Evolutionary conservation across 2,329 filamentous ascomycete species (phyloP), one percentile per base, ranked within the genome.

Genomic region (Colletotrichum sp.): DNA sequence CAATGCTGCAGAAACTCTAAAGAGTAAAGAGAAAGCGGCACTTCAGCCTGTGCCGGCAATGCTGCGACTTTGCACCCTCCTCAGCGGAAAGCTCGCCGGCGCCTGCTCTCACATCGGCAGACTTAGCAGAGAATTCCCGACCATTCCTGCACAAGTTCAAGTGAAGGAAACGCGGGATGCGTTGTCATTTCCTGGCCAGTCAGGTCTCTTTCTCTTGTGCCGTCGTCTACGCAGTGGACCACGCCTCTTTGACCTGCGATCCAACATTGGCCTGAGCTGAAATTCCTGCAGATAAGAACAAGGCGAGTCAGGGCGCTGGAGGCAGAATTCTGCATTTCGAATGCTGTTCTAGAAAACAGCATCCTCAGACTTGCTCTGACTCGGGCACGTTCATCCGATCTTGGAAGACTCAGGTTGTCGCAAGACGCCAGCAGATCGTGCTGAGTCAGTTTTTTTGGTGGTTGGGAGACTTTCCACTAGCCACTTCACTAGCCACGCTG

Each of bases 331-430:
- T 60, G 36, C 30, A 18, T 18, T 60, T 60, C 68, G 26, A 22
- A 36, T 22, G 39, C 18, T 44, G 30, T 68, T 68, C 68, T 36
- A 65, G 72, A 71, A 59, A 34, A 63, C 7, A 26, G 18, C 32
- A 63, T 34, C n/a, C 57, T 70, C 57, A 48, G 67, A 70, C 68
- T 63, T 16, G 68, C 68, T 70, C 34, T 73, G 59, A 69, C 70
- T 65, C 64, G 48, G 73, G 48, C 34, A 36, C 57, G 44, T 75
- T 73, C 70, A 48, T 75, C 73, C 34, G 48, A 67, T 75, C 70
- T 75, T 44, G 26, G 28, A 32, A 57, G 28, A 72, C 7, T 22
- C 52, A 52, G 32, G 39, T 39, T 62, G 69, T 63, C 69, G 64
- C 62, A 75, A 73, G 57, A 68, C 26, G 36, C 32, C 32, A 12